Percentiles rank a stretch among this genome's conserved stretches.
Conservation (phyloP, 352 stramenopile genomes). For the Pythium oligandrum region DNA sequence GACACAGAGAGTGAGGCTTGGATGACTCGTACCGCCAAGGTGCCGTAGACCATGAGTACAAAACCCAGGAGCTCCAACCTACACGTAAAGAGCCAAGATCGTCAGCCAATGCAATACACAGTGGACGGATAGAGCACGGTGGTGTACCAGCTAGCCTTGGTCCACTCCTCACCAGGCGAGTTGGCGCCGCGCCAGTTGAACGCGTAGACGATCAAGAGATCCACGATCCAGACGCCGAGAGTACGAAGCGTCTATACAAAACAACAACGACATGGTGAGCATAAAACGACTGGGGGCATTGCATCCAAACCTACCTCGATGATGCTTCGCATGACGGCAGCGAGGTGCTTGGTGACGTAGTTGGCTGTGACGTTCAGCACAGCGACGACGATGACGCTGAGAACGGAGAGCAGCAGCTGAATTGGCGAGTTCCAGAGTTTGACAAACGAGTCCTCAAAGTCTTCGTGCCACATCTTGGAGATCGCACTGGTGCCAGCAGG, state of each 20-base stretch:
- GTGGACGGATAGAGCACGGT: background rate
- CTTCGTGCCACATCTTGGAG: conserved; percentile 76
- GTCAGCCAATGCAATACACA: background rate
- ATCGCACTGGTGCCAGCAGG: conserved; percentile 33
- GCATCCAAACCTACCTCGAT: conserved; percentile 39
- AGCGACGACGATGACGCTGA: conserved; percentile 65
- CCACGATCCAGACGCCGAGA: conserved; percentile 69
- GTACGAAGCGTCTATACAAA: conserved; percentile 56
- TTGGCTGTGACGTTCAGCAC: conserved; percentile 79
- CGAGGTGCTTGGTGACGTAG: conserved; percentile 85
- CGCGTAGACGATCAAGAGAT: conserved; percentile 76
- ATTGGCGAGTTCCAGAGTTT: conserved; percentile 67
- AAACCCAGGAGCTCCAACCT: conserved; percentile 75
- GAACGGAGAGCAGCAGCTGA: conserved; percentile 47
- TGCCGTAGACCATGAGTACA: conserved; percentile 77
- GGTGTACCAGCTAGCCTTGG: conserved; percentile 56
- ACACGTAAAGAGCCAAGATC: conserved; percentile 4
- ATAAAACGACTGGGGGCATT: background rate
- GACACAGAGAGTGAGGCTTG: too few relatives aligned
- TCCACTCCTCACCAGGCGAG: conserved; percentile 70
- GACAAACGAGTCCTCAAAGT: conserved; percentile 74
- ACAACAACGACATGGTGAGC: background rate
- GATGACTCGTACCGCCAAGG: conserved; percentile 44
- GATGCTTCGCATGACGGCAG: conserved; percentile 79
- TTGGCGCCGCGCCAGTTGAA: conserved; percentile 54